Evolutionary conservation across 106 monocot genomes (phyloP).

Genomic region (Acorus calamus): DNA sequence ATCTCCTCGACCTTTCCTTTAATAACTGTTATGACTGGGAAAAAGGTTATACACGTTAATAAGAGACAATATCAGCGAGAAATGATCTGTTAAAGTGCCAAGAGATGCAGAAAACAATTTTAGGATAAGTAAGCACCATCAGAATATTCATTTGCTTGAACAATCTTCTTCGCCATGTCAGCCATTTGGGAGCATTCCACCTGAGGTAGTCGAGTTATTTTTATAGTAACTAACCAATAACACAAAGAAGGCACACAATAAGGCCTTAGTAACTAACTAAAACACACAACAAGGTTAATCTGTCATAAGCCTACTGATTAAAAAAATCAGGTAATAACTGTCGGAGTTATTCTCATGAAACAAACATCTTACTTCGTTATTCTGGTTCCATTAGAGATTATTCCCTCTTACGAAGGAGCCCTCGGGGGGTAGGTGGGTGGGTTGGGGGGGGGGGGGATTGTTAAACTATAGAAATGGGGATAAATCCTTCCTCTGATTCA

Average conservation of each 20-base stretch:
- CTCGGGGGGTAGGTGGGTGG: too few relatives aligned
- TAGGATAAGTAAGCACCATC: conserved; percentile 36
- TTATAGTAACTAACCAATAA: too few relatives aligned
- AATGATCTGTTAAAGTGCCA: not conserved
- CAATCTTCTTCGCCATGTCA: conserved; percentile 94
- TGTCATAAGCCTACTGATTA: not conserved
- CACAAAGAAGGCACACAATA: too few relatives aligned
- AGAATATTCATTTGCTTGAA: conserved; percentile 72
- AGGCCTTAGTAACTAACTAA: too few relatives aligned
- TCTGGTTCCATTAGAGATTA: too few relatives aligned
- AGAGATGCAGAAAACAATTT: not conserved
- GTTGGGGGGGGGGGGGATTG: too few relatives aligned
- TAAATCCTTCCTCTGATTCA: too few relatives aligned
- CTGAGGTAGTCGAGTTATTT: conserved; percentile 26
- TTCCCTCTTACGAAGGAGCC: too few relatives aligned
- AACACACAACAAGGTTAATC: too few relatives aligned
- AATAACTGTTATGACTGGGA: conserved; percentile 72
- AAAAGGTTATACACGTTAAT: not conserved
- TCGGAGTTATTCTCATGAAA: not conserved
- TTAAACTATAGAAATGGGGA: too few relatives aligned
- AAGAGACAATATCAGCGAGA: too few relatives aligned
- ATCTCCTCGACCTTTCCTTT: conserved; percentile 94
- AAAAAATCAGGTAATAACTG: not conserved
- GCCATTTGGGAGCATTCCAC: conserved; percentile 94
- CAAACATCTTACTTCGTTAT: too few relatives aligned